A percentile compares a stretch with the other conserved stretches of the same genome.
These are phyloP conservation scores for Xylaria sp. DNA, from an alignment of 2,329 filamentous ascomycete species.

Conservation along the genomic window DNA sequence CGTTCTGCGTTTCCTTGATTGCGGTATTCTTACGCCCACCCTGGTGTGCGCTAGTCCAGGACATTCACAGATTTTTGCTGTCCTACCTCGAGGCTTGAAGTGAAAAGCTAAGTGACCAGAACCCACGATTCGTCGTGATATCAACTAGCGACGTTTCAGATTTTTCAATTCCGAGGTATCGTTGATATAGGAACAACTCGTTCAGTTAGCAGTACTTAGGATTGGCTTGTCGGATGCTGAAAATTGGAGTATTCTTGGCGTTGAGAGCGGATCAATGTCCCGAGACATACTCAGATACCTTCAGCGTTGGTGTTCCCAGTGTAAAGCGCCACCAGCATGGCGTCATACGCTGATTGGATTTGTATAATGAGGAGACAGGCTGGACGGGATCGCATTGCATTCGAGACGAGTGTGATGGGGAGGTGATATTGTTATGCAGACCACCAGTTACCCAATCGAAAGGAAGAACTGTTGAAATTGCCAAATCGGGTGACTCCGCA, in stretches of 20 bases:
- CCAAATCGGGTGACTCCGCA: conserved; percentile 34
- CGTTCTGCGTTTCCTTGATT: neutral
- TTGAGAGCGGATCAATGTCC: conserved; percentile 3
- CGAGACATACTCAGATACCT: neutral
- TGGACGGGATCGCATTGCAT: neutral
- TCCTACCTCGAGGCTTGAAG: neutral
- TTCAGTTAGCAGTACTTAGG: neutral
- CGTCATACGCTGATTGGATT: neutral
- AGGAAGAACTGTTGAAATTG: conserved; percentile 25
- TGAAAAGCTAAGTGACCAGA: neutral
- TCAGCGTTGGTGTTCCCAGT: neutral
- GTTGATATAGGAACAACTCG: neutral
- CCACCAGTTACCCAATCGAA: conserved; percentile 22
- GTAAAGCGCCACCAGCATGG: neutral
- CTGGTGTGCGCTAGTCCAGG: neutral
- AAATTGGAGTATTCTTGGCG: neutral
- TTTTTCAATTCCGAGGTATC: neutral
- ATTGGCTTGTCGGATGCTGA: conserved; percentile 7
- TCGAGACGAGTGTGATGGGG: conserved; percentile 4
- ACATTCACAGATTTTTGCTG: neutral
- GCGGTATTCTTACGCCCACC: neutral
- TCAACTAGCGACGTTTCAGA: neutral
- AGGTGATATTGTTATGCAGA: conserved; percentile 15
- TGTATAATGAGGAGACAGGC: neutral
- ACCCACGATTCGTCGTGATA: neutral